phyloP scores from a whole-genome alignment of 75 land plant species.

The Sequoia sempervirens region DNA sequence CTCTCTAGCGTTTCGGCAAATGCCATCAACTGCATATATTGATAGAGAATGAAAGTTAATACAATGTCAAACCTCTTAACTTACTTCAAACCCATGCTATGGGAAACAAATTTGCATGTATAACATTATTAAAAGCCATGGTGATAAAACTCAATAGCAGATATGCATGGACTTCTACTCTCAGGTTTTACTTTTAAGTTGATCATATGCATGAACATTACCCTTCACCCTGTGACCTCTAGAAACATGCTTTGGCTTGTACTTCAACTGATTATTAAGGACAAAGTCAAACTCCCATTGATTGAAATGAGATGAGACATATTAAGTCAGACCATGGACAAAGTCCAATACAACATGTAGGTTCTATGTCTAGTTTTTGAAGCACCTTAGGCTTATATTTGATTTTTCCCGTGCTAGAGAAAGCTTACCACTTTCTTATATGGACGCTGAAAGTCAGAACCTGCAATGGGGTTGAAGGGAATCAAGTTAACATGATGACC shows the following conservation, averaged over 20 bases:
- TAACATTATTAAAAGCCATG: background rate
- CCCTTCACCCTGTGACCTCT: background rate
- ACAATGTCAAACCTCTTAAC: background rate
- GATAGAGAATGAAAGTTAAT: background rate
- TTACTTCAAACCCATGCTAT: background rate
- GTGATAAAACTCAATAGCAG: background rate
- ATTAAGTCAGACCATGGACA: background rate
- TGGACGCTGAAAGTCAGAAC: conserved; percentile 83
- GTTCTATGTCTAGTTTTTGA: background rate
- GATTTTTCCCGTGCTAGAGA: background rate
- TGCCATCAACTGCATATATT: conserved; percentile 52
- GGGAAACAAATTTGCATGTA: background rate
- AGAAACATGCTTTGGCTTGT: background rate
- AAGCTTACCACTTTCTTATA: conserved; percentile 68
- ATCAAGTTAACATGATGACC: conserved; percentile 89
- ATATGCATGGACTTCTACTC: background rate
- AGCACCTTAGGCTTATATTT: background rate
- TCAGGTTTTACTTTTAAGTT: background rate
- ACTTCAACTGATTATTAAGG: background rate
- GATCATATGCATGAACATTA: background rate
- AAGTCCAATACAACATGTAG: background rate
- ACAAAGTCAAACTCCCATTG: background rate
- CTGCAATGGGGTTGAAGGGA: conserved; percentile 89
- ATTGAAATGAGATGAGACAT: background rate
- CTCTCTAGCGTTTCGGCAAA: conserved; percentile 64